Evolutionary conservation across 306 rosid species (phyloP).

Genomic region (Cicer bijugum): DNA sequence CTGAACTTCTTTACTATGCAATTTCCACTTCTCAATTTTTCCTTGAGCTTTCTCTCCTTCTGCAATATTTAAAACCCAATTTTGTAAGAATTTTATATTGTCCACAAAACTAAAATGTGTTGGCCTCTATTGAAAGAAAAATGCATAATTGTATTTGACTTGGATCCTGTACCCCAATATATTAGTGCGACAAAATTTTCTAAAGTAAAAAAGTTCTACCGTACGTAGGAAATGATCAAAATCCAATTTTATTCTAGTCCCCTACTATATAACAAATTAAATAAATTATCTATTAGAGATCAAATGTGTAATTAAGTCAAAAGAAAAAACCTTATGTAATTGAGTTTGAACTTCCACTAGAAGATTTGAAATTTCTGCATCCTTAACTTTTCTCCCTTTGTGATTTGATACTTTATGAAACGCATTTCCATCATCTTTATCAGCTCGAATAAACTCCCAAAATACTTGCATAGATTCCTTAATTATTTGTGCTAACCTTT

Average conservation of each 20-base stretch:
- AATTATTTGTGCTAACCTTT: slow-evolving; percentile 53
- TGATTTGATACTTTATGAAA: slow-evolving; percentile 48
- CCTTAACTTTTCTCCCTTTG: slow-evolving; percentile 42
- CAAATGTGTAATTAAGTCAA: background rate
- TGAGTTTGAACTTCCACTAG: slow-evolving; percentile 49
- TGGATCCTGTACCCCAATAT: too few species aligned
- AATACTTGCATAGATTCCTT: slow-evolving; percentile 70
- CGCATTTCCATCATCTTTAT: slow-evolving; percentile 57
- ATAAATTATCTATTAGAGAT: too few species aligned
- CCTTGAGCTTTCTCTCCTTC: slow-evolving; percentile 75
- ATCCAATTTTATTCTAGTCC: too few species aligned
- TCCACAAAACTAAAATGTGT: background rate
- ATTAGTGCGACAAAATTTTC: too few species aligned
- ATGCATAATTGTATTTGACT: too few species aligned
- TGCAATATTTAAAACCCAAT: slow-evolving; percentile 43
- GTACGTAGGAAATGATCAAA: too few species aligned
- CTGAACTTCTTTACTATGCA: slow-evolving; percentile 76
- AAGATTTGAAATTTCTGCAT: slow-evolving; percentile 52
- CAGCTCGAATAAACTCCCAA: slow-evolving; percentile 65
- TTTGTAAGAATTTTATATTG: background rate
- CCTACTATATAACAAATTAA: too few species aligned
- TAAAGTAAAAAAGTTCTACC: too few species aligned
- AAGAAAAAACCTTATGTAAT: slow-evolving; percentile 61
- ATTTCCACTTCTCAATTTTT: slow-evolving; percentile 64
- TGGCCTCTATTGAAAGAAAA: background rate